phyloP scores from a whole-genome alignment of 2,329 filamentous ascomycete genomes.

The Fusarium humuli region DNA sequence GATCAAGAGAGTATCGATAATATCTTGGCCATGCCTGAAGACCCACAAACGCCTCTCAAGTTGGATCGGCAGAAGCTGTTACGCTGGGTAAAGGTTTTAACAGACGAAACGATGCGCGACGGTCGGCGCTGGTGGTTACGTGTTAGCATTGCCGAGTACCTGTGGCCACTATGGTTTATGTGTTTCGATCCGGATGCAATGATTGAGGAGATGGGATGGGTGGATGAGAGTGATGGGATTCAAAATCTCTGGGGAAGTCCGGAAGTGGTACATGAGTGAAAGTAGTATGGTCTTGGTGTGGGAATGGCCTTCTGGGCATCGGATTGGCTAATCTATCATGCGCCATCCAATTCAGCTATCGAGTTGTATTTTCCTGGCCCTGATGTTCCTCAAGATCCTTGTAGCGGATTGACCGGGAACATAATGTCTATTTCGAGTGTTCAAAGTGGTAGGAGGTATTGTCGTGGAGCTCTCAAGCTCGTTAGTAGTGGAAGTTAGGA shows the following conservation, averaged over 20 bases:
- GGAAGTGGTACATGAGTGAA: not conserved
- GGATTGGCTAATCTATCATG: rapidly evolving
- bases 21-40: constrained; percentile 38
- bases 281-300: not conserved
- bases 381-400: too few species aligned
- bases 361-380: too few species aligned
- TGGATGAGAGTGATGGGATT: constrained; percentile 21
- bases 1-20: constrained; percentile 41
- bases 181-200: constrained; percentile 21
- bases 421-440: not conserved
- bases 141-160: constrained; percentile 30
- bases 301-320: not conserved
- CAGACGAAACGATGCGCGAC: constrained; percentile 19
- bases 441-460: not conserved
- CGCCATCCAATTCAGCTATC: too few species aligned
- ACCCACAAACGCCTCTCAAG: constrained; percentile 15
- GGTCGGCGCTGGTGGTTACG: constrained; percentile 28
- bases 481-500: not conserved
- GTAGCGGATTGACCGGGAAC: not conserved
- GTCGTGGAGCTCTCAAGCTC: not conserved
- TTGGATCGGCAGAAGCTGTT: constrained; percentile 6
- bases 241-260: constrained; percentile 34
- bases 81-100: constrained; percentile 35
- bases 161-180: constrained; percentile 30
- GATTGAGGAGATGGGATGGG: constrained; percentile 30